phyloP scores from a whole-genome alignment of 2,329 filamentous ascomycete species.

The Ophiostoma novo-ulmi region DNA sequence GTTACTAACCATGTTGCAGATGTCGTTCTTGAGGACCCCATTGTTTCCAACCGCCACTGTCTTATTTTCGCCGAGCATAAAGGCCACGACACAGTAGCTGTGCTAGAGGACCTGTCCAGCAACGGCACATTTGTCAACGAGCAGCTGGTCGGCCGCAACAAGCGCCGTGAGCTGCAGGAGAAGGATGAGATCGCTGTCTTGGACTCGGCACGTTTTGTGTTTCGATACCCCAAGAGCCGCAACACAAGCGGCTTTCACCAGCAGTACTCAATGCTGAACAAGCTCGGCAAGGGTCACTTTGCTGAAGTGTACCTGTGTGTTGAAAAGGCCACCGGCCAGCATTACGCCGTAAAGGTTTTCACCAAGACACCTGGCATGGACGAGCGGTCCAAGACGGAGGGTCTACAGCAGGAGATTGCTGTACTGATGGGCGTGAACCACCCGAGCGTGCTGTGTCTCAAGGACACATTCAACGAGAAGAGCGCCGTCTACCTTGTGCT shows the following conservation, averaged over 20 bases:
- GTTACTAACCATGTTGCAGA: constrained; percentile 42
- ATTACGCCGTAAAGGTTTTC: constrained; percentile 92
- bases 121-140: constrained; percentile 98
- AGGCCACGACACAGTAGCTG: constrained; percentile 51
- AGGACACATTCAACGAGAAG: constrained; percentile 88
- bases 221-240: constrained; percentile 76
- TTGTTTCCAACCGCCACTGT: constrained; percentile 83
- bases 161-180: constrained; percentile 80
- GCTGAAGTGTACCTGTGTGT: constrained; percentile 88
- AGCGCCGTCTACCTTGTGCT: constrained; percentile 88
- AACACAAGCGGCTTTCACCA: constrained; percentile 74
- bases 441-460: constrained; percentile 84
- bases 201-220: constrained; percentile 80
- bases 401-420: constrained; percentile 90
- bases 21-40: constrained; percentile 67
- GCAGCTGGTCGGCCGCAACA: constrained; percentile 82
- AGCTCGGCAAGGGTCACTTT: constrained; percentile 91
- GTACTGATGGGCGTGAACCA: constrained; percentile 97
- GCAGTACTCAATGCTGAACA: constrained; percentile 77
- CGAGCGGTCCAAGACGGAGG: constrained; percentile 76
- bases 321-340: constrained; percentile 74
- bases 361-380: constrained; percentile 77
- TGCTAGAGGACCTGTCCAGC: constrained; percentile 88
- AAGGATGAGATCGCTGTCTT: constrained; percentile 87
- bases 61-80: constrained; percentile 38